Conservation (phyloP, 176 grass and related monocot species). For the Avena eriantha region DNA sequence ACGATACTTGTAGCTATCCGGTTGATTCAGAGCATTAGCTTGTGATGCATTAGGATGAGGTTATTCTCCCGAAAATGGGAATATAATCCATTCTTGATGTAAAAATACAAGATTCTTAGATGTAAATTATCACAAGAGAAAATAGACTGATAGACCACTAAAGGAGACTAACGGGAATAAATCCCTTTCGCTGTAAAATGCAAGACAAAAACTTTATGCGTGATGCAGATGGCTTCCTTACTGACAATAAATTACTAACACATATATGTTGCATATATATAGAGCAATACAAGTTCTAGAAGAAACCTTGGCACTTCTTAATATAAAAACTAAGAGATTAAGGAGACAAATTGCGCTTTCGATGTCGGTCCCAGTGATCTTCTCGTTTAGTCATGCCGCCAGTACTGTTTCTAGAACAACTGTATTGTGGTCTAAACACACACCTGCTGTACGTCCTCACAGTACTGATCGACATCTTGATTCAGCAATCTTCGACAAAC, state of each 20-base stretch:
- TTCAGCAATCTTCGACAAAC: neutral
- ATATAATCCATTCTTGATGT: conserved; percentile 26
- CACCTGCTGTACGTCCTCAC: neutral
- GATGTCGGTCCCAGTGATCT: neutral
- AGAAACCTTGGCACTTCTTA: neutral
- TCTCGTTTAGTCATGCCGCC: too few species aligned
- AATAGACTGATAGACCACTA: neutral
- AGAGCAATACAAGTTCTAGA: neutral
- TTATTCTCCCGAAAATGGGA: conserved; percentile 23
- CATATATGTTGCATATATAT: neutral
- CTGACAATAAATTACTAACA: neutral
- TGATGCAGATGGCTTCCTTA: neutral
- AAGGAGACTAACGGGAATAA: neutral
- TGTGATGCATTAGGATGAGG: conserved; percentile 29
- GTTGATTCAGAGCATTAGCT: conserved; percentile 19
- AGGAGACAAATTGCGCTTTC: neutral
- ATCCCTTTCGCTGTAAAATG: conserved; percentile 20
- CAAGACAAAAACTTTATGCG: neutral
- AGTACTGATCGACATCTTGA: neutral
- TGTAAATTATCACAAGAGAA: neutral
- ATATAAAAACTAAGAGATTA: neutral
- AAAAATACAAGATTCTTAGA: neutral
- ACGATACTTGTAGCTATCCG: neutral
- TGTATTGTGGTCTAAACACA: neutral
- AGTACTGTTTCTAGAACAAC: neutral